Conservation (phyloP, 495 filamentous ascomycete genomes). For the Tuber umbilicatum region DNA sequence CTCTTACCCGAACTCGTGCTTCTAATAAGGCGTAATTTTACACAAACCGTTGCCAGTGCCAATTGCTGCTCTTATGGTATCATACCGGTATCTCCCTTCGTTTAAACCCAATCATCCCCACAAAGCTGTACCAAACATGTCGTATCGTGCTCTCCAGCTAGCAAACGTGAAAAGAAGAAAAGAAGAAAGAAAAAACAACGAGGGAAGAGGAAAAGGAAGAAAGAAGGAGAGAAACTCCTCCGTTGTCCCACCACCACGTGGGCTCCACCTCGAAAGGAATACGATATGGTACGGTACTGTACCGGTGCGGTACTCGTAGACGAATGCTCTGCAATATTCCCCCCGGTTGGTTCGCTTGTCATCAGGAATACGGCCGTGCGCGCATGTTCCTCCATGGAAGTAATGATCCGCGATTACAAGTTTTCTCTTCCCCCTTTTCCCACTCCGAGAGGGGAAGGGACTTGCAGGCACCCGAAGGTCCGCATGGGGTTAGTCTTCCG, state of each 20-base stretch:
- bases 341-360: neutral
- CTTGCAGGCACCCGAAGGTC: neutral
- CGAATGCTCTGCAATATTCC: neutral
- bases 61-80: neutral
- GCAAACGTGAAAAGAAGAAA: neutral
- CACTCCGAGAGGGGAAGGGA: neutral
- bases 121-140: neutral
- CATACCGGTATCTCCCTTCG: neutral
- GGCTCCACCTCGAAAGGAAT: neutral
- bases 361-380: neutral
- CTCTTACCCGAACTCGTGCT: neutral
- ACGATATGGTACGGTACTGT: neutral
- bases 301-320: neutral
- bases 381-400: neutral
- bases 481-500: neutral
- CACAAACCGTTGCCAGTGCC: neutral
- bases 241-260: slow-evolving; percentile 1
- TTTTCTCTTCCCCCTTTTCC: neutral
- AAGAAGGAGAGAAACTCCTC: neutral
- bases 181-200: neutral
- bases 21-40: neutral
- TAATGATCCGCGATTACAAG: neutral
- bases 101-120: neutral
- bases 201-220: neutral
- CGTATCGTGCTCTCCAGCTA: neutral